Conservation (phyloP, 179 eudicot species). For the Dionaea muscipula region DNA sequence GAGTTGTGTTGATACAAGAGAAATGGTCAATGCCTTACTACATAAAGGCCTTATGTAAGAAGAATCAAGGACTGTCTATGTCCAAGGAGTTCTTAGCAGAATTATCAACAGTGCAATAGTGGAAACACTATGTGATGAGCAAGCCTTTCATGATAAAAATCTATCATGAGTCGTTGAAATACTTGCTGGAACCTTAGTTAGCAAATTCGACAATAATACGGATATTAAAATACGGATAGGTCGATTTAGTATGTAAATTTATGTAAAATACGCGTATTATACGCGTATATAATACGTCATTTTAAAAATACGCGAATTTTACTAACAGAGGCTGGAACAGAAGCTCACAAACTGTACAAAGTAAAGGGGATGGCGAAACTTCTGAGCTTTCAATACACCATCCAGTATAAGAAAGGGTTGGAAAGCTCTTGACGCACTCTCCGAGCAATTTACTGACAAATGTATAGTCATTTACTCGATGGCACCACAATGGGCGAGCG, state of each 20-base stretch:
- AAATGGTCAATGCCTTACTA: background rate
- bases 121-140: background rate
- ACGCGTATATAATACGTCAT: too few species aligned
- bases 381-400: background rate
- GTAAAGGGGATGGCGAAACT: slow-evolving; percentile 5
- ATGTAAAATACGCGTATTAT: too few species aligned
- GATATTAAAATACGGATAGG: too few species aligned
- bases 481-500: background rate
- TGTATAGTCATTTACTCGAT: background rate
- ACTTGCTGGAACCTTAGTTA: too few species aligned
- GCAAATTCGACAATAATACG: too few species aligned
- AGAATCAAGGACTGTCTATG: background rate
- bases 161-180: background rate
- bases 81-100: background rate
- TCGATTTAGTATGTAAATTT: too few species aligned
- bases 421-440: slow-evolving; percentile 2
- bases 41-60: background rate
- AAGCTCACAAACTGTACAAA: background rate
- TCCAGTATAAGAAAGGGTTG: background rate
- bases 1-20: slow-evolving; percentile 1
- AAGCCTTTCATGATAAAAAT: background rate
- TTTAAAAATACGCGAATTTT: too few species aligned
- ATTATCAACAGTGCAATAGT: background rate
- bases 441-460: background rate
- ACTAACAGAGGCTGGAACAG: too few species aligned